A percentile compares a stretch with the other conserved stretches of the same genome.
Evolutionary conservation across 176 grass and related monocot genomes (phyloP).

Genomic region (Carex pumila): DNA sequence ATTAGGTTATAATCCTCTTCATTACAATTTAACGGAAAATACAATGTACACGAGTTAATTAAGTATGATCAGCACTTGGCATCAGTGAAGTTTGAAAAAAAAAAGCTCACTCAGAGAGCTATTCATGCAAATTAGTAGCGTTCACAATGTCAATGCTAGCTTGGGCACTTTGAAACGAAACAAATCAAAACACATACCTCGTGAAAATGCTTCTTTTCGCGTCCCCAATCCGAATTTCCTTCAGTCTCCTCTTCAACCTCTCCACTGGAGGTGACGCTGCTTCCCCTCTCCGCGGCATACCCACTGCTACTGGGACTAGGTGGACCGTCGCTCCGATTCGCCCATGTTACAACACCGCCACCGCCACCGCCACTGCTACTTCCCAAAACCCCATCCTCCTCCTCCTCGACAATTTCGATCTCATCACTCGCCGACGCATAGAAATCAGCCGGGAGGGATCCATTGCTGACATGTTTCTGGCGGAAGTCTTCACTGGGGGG

Average conservation of each 20-base stretch:
- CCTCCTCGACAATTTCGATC: slow-evolving; percentile 29
- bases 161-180: background rate
- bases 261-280: slow-evolving; percentile 66
- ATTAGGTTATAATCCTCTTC: background rate
- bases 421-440: slow-evolving; percentile 14
- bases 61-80: background rate
- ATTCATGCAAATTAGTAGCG: background rate
- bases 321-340: slow-evolving; percentile 30
- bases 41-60: background rate
- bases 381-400: slow-evolving; percentile 24
- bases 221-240: slow-evolving; percentile 34
- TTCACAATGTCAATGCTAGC: background rate
- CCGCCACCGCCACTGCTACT: slow-evolving; percentile 21
- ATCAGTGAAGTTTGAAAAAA: background rate
- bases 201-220: slow-evolving; percentile 59
- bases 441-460: slow-evolving; percentile 60
- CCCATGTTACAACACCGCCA: slow-evolving; percentile 17
- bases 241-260: slow-evolving; percentile 39
- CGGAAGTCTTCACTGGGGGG: background rate
- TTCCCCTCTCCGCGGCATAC: slow-evolving; percentile 82
- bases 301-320: slow-evolving; percentile 85
- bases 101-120: background rate
- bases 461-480: slow-evolving; percentile 15
- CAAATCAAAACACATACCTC: slow-evolving; percentile 37
- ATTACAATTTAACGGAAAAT: background rate